A percentile compares a stretch with the other conserved stretches of the same genome.
Conservation (phyloP, 2,329 filamentous ascomycete genomes). For the Emericellopsis atlantica region DNA sequence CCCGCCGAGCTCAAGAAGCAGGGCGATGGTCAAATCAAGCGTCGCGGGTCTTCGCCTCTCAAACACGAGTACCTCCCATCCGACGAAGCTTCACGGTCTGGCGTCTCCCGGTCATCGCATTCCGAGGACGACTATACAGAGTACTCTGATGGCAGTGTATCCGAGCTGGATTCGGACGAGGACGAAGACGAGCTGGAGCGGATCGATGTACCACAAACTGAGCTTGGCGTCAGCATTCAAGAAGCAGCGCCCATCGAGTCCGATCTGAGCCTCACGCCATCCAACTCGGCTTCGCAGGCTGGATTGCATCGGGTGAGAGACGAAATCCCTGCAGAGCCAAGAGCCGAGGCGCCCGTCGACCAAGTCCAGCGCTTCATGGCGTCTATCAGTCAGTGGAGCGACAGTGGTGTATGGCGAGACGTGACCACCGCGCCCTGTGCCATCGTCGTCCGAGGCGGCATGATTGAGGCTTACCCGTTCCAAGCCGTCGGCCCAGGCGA, state of each 20-base stretch:
- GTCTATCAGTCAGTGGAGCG: conserved; percentile 49
- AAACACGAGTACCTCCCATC: conserved; percentile 97
- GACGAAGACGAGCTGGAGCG: conserved; percentile 47
- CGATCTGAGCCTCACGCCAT: conserved; percentile 56
- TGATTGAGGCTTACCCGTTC: conserved; percentile 43
- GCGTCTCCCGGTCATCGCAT: conserved; percentile 38
- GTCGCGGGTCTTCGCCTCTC: conserved; percentile 78
- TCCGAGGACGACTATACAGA: conserved; percentile 17
- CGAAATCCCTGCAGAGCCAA: conserved; percentile 30
- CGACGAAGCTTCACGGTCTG: conserved; percentile 47
- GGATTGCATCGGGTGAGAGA: conserved; percentile 20
- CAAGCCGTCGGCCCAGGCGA: conserved; percentile 11
- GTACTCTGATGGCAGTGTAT: conserved; percentile 26
- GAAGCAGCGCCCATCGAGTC: conserved; percentile 17
- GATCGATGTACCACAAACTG: conserved; percentile 42
- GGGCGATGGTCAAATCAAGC: conserved; percentile 35
- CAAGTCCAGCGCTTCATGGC: conserved; percentile 33
- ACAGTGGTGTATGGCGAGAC: conserved; percentile 49
- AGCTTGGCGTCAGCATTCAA: conserved; percentile 43
- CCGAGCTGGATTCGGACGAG: conserved; percentile 32
- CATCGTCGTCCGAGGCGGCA: conserved; percentile 42
- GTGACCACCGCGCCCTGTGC: conserved; percentile 37
- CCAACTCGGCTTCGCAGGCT: conserved; percentile 70
- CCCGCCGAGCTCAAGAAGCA: conserved; percentile 29
- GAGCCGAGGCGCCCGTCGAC: conserved; percentile 22